These are phyloP conservation scores for Tieghemostelium lacteum DNA, from an alignment of 78 protist genomes.

Conservation along the genomic window DNA sequence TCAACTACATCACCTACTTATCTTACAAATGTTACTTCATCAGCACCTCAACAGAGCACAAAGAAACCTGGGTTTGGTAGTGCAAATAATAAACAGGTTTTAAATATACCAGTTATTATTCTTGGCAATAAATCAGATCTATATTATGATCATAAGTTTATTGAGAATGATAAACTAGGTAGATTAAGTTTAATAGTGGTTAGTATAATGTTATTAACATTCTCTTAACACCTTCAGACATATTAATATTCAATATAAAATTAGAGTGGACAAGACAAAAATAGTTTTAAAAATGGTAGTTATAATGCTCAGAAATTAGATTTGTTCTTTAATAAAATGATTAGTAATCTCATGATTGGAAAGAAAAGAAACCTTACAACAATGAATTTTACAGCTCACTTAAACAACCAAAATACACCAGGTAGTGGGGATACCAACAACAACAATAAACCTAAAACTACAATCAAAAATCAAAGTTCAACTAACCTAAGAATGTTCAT, in stretches of 20 bases:
- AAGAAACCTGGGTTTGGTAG: not conserved
- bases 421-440: no score
- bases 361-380: slow-evolving; percentile 10
- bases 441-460: no score
- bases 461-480: no score
- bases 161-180: slow-evolving; percentile 49
- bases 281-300: not conserved
- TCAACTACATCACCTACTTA: not conserved
- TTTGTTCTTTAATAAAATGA: slow-evolving; percentile 61
- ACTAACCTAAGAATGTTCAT: no score
- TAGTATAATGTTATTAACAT: not conserved
- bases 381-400: slow-evolving; percentile 22
- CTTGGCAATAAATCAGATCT: slow-evolving; percentile 63
- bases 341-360: slow-evolving; percentile 32
- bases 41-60: not conserved
- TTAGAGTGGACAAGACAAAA: slow-evolving; percentile 6
- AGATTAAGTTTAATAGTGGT: slow-evolving; percentile 53
- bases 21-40: not conserved
- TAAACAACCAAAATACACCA: no score
- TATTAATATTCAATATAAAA: not conserved
- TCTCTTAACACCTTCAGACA: not conserved
- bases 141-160: slow-evolving; percentile 21
- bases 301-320: slow-evolving; percentile 22
- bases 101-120: slow-evolving; percentile 40
- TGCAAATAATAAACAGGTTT: not conserved